Base-by-base conservation (phyloP, 2,329 filamentous ascomycete species). In the Exophiala lecanii-corni region DNA sequence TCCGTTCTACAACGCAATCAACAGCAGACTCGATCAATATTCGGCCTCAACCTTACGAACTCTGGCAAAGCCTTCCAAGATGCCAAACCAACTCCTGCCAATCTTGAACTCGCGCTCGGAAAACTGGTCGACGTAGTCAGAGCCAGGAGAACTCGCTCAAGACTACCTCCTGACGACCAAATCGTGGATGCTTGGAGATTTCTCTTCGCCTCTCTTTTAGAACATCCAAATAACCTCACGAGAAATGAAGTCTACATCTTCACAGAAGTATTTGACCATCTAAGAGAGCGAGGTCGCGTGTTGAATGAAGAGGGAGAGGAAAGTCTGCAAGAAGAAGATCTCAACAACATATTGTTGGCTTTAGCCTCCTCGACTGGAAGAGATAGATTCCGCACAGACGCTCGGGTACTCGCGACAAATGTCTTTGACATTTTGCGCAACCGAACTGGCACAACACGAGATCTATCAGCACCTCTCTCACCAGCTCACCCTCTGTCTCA, bases 161-260 rank as follows among this genome's bases (percentile, higher is more conserved):
- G 87, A 23, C 75, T 79, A 7, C 88, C 86, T 12, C 63, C 76
- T 0, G 67, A 72, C 2, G 62, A 72, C n/a, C 78, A 85, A 23
- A 68, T 95, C 2, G 64, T 78, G 1, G 69, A 75, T 25, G 86
- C 84, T 4, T 82, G 85, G 62, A 71, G 68, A 42, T 66, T 71
- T 7, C 81, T 89, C 51, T 81, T 91, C 55, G 59, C 67, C 13
- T 71, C 59, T 75, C 84, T 63, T 50, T 69, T 45, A 55, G 66
- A 55, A 64, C 68, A 49, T 57, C 68, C 53, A 57, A 73, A 49
- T 55, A 72, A 39, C 57, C 87, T 60, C 79, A 86, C 62, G 71
- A 78, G 55, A 73, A 81, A 31, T 43, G 83, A 92, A 56, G 82
- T 84, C 1, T 63, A 72, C n/a, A 69, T 80, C 54, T 72, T 76